Percentiles rank a stretch among this genome's conserved stretches.
phyloP scores from a whole-genome alignment of 805 yeast genomes.

The Myxozyma neotropica region DNA sequence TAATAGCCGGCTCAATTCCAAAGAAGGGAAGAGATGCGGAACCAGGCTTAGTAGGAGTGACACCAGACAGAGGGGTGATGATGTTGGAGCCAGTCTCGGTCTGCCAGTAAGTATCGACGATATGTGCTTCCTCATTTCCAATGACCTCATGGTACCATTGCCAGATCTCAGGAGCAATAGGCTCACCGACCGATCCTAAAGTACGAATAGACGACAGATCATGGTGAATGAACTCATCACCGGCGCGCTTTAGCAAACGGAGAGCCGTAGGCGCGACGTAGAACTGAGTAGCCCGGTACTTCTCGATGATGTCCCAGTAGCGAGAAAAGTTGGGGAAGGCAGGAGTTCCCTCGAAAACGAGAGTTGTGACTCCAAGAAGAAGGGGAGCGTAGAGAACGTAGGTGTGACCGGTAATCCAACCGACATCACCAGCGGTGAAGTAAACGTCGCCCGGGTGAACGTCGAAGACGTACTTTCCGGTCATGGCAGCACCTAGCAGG shows the following conservation, averaged over 20 bases:
- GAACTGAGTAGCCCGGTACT: slow-evolving; percentile 89
- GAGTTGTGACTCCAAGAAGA: slow-evolving; percentile 82
- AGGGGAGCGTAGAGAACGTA: slow-evolving; percentile 95
- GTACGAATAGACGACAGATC: slow-evolving; percentile 87
- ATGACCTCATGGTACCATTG: slow-evolving; percentile 95
- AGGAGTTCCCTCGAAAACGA: slow-evolving; percentile 96
- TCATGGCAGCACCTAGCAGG: slow-evolving; percentile 85
- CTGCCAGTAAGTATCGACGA: slow-evolving; percentile 98
- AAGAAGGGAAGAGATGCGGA: slow-evolving; percentile 96
- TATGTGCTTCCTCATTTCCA: slow-evolving; percentile 86
- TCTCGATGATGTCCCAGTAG: slow-evolving; percentile 94
- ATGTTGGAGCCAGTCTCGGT: slow-evolving; percentile 97
- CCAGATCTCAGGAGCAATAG: slow-evolving; percentile 97
- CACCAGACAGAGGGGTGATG: slow-evolving; percentile 93
- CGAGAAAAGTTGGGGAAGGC: slow-evolving; percentile 94
- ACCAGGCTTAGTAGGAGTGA: slow-evolving; percentile 94
- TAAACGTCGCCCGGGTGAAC: slow-evolving; percentile 83
- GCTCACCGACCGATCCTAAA: slow-evolving; percentile 97
- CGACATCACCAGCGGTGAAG: slow-evolving; percentile 98
- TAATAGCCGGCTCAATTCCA: slow-evolving; percentile 86
- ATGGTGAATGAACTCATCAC: slow-evolving; percentile 79
- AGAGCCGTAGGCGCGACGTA: slow-evolving; percentile 98
- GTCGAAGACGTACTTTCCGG: slow-evolving; percentile 92
- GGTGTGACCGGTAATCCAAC: slow-evolving; percentile 99
- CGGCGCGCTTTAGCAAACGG: slow-evolving; percentile 86